Evolutionary conservation across 352 stramenopile genomes (phyloP).

Genomic region (Phytophthora pistaciae): DNA sequence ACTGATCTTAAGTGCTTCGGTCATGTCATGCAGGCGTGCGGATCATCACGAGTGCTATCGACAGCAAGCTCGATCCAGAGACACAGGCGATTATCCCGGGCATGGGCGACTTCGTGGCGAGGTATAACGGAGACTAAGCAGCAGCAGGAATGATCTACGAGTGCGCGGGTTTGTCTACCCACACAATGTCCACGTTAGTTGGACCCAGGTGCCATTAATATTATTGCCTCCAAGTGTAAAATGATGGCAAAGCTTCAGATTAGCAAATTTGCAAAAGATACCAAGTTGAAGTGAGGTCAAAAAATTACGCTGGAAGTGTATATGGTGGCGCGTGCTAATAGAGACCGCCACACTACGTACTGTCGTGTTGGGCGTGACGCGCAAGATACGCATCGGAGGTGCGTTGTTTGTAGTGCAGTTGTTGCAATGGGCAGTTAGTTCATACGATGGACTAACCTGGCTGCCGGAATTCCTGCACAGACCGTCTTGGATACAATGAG

Average conservation of each 20-base stretch:
- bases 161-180: neutral
- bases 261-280: too few species aligned
- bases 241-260: too few species aligned
- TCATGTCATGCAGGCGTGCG: constrained; percentile 24
- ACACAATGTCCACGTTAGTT: constrained; percentile 3
- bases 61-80: constrained; percentile 29
- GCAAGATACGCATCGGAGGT: constrained; percentile 94
- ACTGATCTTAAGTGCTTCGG: neutral
- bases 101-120: constrained; percentile 49
- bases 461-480: constrained; percentile 21
- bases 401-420: neutral
- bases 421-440: too few species aligned
- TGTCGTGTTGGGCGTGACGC: constrained; percentile 78
- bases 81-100: constrained; percentile 38
- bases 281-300: too few species aligned
- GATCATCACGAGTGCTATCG: constrained; percentile 45
- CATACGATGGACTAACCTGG: neutral
- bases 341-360: too few species aligned
- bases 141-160: constrained; percentile 1
- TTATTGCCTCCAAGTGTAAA: neutral
- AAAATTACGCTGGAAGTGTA: too few species aligned
- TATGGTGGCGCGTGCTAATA: too few species aligned
- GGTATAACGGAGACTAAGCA: constrained; percentile 41
- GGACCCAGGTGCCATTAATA: constrained; percentile 13
- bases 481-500: constrained; percentile 92